Evolutionary conservation across 805 yeast species (phyloP), one percentile per base, ranked within the genome.

Genomic region (Yamadazyma insecticola): DNA sequence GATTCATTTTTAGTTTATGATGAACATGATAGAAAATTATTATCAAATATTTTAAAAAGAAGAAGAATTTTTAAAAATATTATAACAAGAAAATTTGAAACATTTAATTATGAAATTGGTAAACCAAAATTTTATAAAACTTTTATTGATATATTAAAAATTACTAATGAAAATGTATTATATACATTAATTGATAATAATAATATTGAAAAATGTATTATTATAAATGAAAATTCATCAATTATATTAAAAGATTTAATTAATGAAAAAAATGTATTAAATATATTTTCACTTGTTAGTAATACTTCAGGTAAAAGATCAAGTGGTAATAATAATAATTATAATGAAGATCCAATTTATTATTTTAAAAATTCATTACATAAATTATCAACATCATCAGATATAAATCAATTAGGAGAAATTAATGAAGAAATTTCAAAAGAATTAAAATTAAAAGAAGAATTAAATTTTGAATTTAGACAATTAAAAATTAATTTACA

Each of bases 1-100:
- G 75, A 68, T 23, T 65, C 86, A 0, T 87, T 86, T 54, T 63
- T 84, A 21, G 96, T 86, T 1, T 66, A 74, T 21, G 74, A 72
- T 47, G 72, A 64, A 27, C 65, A 66, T 17, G 97, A 90, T 50
- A 66, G 78, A 26, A 44, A 43, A 33, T 25, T 57, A 7, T 45
- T 65, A 13, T 43, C 30, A 2, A 51, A 53, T 8, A 45, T 55
- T 1, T 47, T 81, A 30, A 21, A 11, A 24, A n/a, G 22, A 10
- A 57, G 63, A 10, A 41, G 48, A 0, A 40, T 66, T 6, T 13
- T 26, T 11, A 35, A 30, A 16, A 67, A 68, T 28, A 66, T 81
- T 6, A 53, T 76, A 15, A 67, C 70, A 2, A 63, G 87, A 37
- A 62, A 52, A 29, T 63, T 67, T 15, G 92, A 86, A 44, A 52